Evolutionary conservation across 768 basidiomycete species (phyloP).

Genomic region (Lentinula sp.): DNA sequence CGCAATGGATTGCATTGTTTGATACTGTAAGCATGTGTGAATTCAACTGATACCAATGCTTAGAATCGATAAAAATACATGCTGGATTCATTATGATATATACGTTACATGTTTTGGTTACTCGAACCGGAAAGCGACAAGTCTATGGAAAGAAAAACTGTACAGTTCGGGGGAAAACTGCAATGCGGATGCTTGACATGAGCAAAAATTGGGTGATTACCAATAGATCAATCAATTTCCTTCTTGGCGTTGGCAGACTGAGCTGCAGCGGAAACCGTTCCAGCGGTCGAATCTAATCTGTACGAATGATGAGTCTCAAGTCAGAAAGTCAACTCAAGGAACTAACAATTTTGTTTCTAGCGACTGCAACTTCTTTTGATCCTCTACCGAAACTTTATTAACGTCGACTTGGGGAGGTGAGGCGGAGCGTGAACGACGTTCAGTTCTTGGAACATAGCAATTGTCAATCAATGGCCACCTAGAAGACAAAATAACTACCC

Average conservation of each 20-base stretch:
- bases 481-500: neutral
- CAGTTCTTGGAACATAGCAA: neutral
- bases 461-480: neutral
- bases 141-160: neutral
- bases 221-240: neutral
- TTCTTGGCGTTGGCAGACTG: neutral
- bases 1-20: no score
- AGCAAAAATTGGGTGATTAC: neutral
- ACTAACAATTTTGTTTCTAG: constrained; percentile 2
- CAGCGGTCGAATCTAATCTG: constrained; percentile 4
- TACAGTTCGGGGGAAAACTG: neutral
- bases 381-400: neutral
- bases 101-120: neutral
- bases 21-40: no score
- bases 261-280: constrained; percentile 3
- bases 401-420: constrained; percentile 4
- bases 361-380: neutral
- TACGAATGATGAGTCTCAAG: neutral
- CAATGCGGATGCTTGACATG: neutral
- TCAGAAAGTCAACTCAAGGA: neutral
- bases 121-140: constrained; percentile 1
- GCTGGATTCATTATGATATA: neutral
- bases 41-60: no score
- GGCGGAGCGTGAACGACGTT: constrained; percentile 6
- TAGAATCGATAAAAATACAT: neutral